These are phyloP conservation scores for Aspergillus sparsus DNA, from an alignment of 495 filamentous ascomycete species.

Conservation along the genomic window DNA sequence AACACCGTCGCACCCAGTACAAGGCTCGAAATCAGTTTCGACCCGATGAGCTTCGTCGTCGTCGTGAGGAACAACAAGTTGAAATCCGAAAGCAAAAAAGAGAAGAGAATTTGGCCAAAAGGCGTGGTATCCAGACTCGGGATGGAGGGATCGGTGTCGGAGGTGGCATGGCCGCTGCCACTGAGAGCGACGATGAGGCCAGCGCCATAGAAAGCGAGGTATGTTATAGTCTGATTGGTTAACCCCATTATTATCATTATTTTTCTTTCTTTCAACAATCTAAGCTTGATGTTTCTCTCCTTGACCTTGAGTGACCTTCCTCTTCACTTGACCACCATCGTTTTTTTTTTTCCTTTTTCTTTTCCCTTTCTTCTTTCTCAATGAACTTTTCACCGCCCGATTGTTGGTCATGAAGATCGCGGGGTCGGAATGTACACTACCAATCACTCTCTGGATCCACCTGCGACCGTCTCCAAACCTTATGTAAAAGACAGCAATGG, in stretches of 20 bases:
- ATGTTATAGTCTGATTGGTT: slow-evolving; percentile 45
- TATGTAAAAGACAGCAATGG: slow-evolving; percentile 12
- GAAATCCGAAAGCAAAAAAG: slow-evolving; percentile 98
- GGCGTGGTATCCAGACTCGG: slow-evolving; percentile 84
- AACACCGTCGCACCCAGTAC: slow-evolving; percentile 98
- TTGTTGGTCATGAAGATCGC: slow-evolving; percentile 28
- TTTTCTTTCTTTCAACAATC: slow-evolving; percentile 11
- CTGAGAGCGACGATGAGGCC: slow-evolving; percentile 96
- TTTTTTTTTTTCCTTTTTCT: slow-evolving; percentile 20
- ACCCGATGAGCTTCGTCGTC: slow-evolving; percentile 96
- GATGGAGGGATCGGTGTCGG: slow-evolving; percentile 75
- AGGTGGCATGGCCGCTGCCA: slow-evolving; percentile 79
- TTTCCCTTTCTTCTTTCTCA: slow-evolving; percentile 5
- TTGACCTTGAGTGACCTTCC: neutral
- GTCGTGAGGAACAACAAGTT: slow-evolving; percentile 98
- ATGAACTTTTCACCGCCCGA: slow-evolving; percentile 44
- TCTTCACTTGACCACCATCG: slow-evolving; percentile 3
- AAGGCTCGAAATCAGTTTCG: slow-evolving; percentile 99
- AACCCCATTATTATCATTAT: neutral
- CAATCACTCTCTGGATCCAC: slow-evolving; percentile 4
- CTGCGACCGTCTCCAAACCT: neutral
- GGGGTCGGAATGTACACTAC: slow-evolving; percentile 19
- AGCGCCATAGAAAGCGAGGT: slow-evolving; percentile 95
- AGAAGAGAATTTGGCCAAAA: slow-evolving; percentile 97
- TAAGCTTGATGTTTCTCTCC: neutral